Evolutionary conservation across 371 early-diverging fungal species (phyloP).

Genomic region (Nematocida major): DNA sequence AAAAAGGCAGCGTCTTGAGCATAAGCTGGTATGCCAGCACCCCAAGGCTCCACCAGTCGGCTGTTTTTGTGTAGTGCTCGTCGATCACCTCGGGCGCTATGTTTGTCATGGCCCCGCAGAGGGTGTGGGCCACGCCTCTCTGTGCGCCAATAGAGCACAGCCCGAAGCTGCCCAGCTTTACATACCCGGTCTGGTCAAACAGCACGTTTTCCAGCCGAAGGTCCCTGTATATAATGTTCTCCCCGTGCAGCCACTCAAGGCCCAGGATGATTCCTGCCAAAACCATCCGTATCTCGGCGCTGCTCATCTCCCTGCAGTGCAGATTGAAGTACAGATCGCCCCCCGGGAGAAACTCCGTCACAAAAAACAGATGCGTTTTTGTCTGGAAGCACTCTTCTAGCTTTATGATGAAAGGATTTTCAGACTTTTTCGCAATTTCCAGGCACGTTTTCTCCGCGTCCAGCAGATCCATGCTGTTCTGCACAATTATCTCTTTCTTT

Average conservation of each 20-base stretch:
- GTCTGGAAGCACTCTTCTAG: constrained; percentile 61
- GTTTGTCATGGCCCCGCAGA: constrained; percentile 89
- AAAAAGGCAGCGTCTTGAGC: constrained; percentile 74
- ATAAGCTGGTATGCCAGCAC: constrained; percentile 93
- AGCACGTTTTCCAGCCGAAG: constrained; percentile 88
- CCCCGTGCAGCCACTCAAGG: constrained; percentile 80
- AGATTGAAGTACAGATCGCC: constrained; percentile 94
- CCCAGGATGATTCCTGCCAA: constrained; percentile 89
- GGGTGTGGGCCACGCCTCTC: constrained; percentile 75
- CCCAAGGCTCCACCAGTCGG: constrained; percentile 94
- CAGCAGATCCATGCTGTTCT: constrained; percentile 77
- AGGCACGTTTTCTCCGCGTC: constrained; percentile 83
- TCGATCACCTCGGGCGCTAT: constrained; percentile 88
- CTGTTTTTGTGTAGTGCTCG: constrained; percentile 82
- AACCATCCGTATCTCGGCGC: constrained; percentile 88
- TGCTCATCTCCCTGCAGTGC: constrained; percentile 83
- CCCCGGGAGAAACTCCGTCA: constrained; percentile 66
- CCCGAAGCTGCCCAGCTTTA: constrained; percentile 91
- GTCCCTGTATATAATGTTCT: constrained; percentile 93
- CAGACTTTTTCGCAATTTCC: constrained; percentile 72
- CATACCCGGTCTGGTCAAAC: constrained; percentile 73
- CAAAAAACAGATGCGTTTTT: constrained; percentile 56
- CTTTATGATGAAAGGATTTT: constrained; percentile 74
- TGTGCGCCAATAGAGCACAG: constrained; percentile 78
- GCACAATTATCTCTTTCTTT: constrained; percentile 80